Evolutionary conservation across 2,329 filamentous ascomycete species (phyloP).

Genomic region (Leptographium lundbergii): DNA sequence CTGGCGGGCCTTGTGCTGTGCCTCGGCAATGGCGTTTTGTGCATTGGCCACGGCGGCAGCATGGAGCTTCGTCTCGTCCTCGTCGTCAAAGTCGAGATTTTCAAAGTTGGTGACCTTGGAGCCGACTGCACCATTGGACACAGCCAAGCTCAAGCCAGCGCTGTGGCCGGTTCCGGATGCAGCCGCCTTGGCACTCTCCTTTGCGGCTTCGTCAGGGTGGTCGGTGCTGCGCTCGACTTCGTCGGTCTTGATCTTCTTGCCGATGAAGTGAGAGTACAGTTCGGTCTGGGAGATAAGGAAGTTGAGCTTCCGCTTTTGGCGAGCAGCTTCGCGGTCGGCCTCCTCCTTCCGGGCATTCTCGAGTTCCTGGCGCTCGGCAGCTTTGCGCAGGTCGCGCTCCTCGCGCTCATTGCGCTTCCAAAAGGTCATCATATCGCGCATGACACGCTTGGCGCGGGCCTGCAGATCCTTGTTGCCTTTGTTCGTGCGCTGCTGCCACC

Average conservation of each 20-base stretch:
- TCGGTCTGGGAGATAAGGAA: constrained; percentile 99
- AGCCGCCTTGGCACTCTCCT: constrained; percentile 27
- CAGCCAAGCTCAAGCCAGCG: constrained; percentile 30
- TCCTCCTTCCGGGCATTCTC: constrained; percentile 95
- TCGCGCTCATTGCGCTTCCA: constrained; percentile 99
- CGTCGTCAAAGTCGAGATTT: constrained; percentile 88
- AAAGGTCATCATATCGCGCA: constrained; percentile 99
- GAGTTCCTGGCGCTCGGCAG: constrained; percentile 88
- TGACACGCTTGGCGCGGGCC: constrained; percentile 89
- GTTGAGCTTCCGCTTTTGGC: constrained; percentile 97
- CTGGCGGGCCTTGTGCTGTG: constrained; percentile 79
- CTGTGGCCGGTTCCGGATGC: background rate
- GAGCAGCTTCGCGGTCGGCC: constrained; percentile 90
- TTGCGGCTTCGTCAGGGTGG: constrained; percentile 56
- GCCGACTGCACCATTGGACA: constrained; percentile 40
- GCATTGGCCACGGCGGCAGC: constrained; percentile 89
- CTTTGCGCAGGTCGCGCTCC: constrained; percentile 85
- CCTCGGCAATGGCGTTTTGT: constrained; percentile 88
- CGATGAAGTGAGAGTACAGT: constrained; percentile 97
- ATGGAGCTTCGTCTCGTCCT: constrained; percentile 71
- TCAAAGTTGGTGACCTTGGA: constrained; percentile 86
- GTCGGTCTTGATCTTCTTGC: constrained; percentile 97
- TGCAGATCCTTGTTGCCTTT: constrained; percentile 98
- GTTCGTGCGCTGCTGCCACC: constrained; percentile 96
- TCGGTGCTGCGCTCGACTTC: constrained; percentile 87